A percentile compares a stretch with the other conserved stretches of the same genome.
Conservation (phyloP, 2,329 filamentous ascomycete species). For the Sarocladiaceae sp. region DNA sequence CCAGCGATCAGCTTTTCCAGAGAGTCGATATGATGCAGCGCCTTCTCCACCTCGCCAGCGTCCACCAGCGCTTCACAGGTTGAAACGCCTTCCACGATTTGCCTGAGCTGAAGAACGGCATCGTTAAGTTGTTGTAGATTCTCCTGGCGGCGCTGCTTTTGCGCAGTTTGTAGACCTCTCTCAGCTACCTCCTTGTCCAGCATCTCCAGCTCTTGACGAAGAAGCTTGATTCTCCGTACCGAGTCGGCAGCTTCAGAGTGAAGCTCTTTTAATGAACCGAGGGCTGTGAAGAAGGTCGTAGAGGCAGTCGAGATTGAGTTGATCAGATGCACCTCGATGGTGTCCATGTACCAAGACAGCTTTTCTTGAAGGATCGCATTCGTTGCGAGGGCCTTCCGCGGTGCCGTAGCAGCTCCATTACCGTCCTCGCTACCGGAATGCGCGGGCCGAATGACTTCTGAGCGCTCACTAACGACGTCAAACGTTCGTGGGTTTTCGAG, state of each 20-base stretch:
- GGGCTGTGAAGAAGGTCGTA: conserved; percentile 89
- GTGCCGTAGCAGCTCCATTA: conserved; percentile 50
- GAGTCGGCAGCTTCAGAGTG: conserved; percentile 91
- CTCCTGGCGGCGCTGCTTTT: conserved; percentile 72
- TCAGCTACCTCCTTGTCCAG: conserved; percentile 84
- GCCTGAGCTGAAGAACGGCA: conserved; percentile 74
- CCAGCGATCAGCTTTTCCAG: conserved; percentile 79
- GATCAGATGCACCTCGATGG: conserved; percentile 93
- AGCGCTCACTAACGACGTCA: conserved; percentile 91
- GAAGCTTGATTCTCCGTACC: conserved; percentile 73
- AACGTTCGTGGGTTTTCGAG: conserved; percentile 95
- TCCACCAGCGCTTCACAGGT: conserved; percentile 78
- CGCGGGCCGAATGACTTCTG: conserved; percentile 78
- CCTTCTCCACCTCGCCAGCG: conserved; percentile 73
- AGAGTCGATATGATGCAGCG: conserved; percentile 68
- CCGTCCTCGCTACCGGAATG: conserved; percentile 47
- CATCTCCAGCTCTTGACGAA: conserved; percentile 72
- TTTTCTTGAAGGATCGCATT: conserved; percentile 98
- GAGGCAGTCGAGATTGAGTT: conserved; percentile 94
- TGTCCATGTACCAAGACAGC: conserved; percentile 99
- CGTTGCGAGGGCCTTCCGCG: conserved; percentile 83
- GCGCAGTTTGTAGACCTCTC: conserved; percentile 77
- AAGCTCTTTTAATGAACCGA: conserved; percentile 83
- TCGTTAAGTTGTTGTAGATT: conserved; percentile 79
- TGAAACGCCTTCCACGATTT: conserved; percentile 68